Evolutionary conservation across 179 eudicot species (phyloP).

Genomic region (Gypsophila paniculata): DNA sequence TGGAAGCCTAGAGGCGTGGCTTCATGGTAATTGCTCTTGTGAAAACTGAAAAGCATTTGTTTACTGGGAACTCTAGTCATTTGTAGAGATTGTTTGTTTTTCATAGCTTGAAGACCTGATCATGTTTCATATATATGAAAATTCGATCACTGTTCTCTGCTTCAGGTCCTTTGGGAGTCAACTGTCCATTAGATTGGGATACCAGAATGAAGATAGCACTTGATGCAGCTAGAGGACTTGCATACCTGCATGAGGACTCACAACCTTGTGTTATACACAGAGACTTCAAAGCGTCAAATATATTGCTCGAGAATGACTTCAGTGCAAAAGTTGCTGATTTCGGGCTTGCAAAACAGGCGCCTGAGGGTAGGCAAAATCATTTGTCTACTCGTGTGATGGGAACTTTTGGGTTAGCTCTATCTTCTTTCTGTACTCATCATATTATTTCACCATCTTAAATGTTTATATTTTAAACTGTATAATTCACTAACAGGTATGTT

Average conservation of each 20-base stretch:
- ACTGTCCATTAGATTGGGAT: slow-evolving; percentile 96
- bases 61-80: not conserved
- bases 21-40: slow-evolving; percentile 61
- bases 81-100: slow-evolving; percentile 3
- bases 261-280: slow-evolving; percentile 96
- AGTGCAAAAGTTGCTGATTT: slow-evolving; percentile 96
- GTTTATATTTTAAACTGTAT: slow-evolving; percentile 15
- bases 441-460: not conserved
- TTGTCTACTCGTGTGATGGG: slow-evolving; percentile 98
- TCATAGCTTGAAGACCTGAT: not conserved
- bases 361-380: slow-evolving; percentile 80
- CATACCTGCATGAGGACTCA: slow-evolving; percentile 95
- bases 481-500: slow-evolving; percentile 59
- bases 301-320: slow-evolving; percentile 85
- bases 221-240: slow-evolving; percentile 98
- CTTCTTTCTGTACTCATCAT: slow-evolving; percentile 10
- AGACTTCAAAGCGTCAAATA: slow-evolving; percentile 95
- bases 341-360: slow-evolving; percentile 95
- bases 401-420: slow-evolving; percentile 82
- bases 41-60: slow-evolving; percentile 16
- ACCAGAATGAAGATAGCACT: slow-evolving; percentile 98
- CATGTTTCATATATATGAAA: not conserved
- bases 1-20: slow-evolving; percentile 93
- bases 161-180: slow-evolving; percentile 78
- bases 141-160: not conserved